phyloP scores from a whole-genome alignment of 139 green algal species.

The Chlorella sp. region DNA sequence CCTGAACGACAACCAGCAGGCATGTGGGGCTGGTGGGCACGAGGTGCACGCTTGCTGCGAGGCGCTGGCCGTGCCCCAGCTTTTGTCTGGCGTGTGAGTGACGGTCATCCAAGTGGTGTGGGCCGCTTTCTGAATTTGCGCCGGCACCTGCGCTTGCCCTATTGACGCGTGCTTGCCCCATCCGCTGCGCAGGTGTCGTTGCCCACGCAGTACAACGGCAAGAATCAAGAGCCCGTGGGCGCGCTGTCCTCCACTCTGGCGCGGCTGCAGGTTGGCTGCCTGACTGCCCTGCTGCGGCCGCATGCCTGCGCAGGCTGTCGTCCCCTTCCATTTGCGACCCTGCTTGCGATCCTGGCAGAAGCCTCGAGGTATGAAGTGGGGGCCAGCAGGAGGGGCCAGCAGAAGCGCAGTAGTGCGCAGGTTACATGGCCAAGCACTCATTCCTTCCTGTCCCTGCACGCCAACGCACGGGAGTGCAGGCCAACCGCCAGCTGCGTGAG shows the following conservation, averaged over 20 bases:
- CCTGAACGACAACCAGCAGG: slow-evolving; percentile 99
- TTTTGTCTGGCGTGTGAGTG: background rate
- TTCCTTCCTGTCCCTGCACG: background rate
- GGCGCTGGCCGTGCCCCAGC: too few species aligned
- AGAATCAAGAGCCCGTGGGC: slow-evolving; percentile 97
- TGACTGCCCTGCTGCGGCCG: too few species aligned
- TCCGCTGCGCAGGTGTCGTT: slow-evolving; percentile 86
- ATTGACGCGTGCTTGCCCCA: background rate
- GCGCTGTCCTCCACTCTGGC: slow-evolving; percentile 89
- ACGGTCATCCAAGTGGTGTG: background rate
- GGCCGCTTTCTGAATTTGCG: background rate
- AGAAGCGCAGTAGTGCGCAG: background rate
- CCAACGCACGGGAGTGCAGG: slow-evolving; percentile 53
- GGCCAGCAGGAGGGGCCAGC: too few species aligned
- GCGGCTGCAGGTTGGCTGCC: slow-evolving; percentile 73
- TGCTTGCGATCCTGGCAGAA: background rate
- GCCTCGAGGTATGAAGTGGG: too few species aligned
- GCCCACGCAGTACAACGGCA: slow-evolving; percentile 97
- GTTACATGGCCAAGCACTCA: background rate
- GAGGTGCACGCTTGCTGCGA: too few species aligned
- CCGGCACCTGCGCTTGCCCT: background rate
- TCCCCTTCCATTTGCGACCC: background rate
- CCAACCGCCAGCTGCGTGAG: slow-evolving; percentile 94
- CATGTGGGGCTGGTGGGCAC: slow-evolving; percentile 17
- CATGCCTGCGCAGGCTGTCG: background rate